These are phyloP conservation scores for Candida maesae DNA, from an alignment of 805 yeast genomes.

Conservation along the genomic window DNA sequence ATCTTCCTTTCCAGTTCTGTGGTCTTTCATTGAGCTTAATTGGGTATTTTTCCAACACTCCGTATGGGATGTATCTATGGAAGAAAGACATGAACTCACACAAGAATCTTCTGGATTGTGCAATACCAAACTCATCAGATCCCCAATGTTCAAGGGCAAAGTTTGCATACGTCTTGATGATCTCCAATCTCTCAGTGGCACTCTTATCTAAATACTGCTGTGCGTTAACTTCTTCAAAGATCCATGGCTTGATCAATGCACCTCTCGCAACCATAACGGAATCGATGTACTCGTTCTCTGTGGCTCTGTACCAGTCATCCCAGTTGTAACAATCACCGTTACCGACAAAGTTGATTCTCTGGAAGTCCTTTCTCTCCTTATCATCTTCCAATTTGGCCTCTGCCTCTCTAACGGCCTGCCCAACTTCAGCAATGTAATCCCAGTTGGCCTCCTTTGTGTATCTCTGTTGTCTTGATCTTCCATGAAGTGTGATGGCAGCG, in stretches of 20 bases:
- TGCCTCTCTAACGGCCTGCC: slow-evolving; percentile 58
- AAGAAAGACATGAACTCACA: slow-evolving; percentile 95
- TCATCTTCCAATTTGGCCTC: slow-evolving; percentile 52
- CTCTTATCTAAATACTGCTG: slow-evolving; percentile 87
- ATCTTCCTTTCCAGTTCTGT: slow-evolving; percentile 88
- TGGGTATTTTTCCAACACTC: slow-evolving; percentile 84
- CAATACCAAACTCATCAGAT: slow-evolving; percentile 89
- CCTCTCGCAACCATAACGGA: slow-evolving; percentile 98
- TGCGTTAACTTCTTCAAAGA: slow-evolving; percentile 90
- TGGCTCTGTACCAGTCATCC: slow-evolving; percentile 83
- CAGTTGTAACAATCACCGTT: slow-evolving; percentile 89
- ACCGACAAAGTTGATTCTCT: slow-evolving; percentile 80
- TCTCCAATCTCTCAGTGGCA: slow-evolving; percentile 83
- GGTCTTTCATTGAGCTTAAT: slow-evolving; percentile 92
- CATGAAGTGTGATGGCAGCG: slow-evolving; percentile 91
- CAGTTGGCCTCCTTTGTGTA: slow-evolving; percentile 91
- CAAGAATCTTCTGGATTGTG: slow-evolving; percentile 80
- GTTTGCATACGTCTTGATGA: slow-evolving; percentile 62
- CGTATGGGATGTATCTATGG: slow-evolving; percentile 92
- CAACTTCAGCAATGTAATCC: slow-evolving; percentile 79
- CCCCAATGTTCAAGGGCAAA: slow-evolving; percentile 98
- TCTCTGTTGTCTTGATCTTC: slow-evolving; percentile 94
- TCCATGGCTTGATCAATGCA: slow-evolving; percentile 98
- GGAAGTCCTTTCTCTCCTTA: slow-evolving; percentile 53
- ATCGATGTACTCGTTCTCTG: slow-evolving; percentile 68